phyloP scores from a whole-genome alignment of 768 basidiomycete species.

The Sistotremastrum suecicum region DNA sequence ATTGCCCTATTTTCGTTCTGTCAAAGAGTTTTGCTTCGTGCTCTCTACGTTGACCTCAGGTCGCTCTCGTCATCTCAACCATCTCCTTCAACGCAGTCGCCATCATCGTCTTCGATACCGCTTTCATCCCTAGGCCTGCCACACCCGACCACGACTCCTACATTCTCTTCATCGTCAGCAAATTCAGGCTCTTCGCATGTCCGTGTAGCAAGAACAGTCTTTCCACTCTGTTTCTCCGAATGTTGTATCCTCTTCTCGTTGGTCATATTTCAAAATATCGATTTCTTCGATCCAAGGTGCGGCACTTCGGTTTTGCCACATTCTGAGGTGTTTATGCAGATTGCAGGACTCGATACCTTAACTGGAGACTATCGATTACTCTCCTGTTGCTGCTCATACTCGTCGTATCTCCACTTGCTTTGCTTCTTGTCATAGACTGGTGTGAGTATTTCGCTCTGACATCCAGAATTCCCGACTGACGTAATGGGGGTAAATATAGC shows the following conservation, averaged over 20 bases:
- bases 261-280: constrained; percentile 55
- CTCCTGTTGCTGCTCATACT: constrained; percentile 47
- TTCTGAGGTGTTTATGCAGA: not conserved
- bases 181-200: constrained; percentile 31
- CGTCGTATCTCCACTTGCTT: constrained; percentile 49
- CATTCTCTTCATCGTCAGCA: constrained; percentile 1
- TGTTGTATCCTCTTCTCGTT: constrained; percentile 58
- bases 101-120: constrained; percentile 23
- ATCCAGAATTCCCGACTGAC: not conserved
- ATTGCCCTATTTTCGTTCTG: constrained; percentile 39
- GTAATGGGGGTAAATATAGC: constrained; percentile 5
- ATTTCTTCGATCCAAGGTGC: constrained; percentile 39
- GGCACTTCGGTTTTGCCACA: not conserved
- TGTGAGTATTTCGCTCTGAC: constrained; percentile 7
- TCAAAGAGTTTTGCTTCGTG: constrained; percentile 41
- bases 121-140: constrained; percentile 24
- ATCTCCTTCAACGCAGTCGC: constrained; percentile 22
- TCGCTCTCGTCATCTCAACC: constrained; percentile 10
- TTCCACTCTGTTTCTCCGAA: constrained; percentile 63
- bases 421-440: constrained; percentile 23
- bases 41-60: constrained; percentile 46
- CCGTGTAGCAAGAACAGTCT: constrained; percentile 38
- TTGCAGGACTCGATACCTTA: constrained; percentile 42
- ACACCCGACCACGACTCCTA: constrained; percentile 6
- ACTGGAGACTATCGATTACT: constrained; percentile 56